Evolutionary conservation across 1,139 yeast genomes (phyloP).

Genomic region (Saccharomyces hybrid): DNA sequence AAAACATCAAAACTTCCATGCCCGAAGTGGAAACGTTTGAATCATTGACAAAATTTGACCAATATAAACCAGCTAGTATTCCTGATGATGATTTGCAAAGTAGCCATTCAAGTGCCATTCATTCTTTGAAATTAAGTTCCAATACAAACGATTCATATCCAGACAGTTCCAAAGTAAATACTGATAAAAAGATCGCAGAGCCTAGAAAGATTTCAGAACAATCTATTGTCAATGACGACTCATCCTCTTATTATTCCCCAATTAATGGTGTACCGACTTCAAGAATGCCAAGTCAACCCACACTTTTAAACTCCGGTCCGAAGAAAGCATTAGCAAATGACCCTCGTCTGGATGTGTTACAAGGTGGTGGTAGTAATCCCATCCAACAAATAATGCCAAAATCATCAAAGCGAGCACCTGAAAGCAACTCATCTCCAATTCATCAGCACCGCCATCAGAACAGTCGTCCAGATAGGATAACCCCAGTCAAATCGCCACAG

Average conservation of each 20-base stretch:
- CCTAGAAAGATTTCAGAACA: not conserved
- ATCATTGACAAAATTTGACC: conserved; percentile 26
- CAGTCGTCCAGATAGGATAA: not conserved
- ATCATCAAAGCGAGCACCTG: not conserved
- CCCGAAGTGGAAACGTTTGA: conserved; percentile 18
- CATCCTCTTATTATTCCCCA: not conserved
- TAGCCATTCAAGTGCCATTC: conserved; percentile 17
- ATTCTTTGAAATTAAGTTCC: conserved; percentile 15
- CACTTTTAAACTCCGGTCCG: not conserved
- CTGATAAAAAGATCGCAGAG: not conserved
- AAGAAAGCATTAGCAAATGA: not conserved
- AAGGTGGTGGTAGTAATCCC: not conserved
- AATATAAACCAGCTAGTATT: conserved; percentile 19
- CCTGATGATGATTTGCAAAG: conserved; percentile 12
- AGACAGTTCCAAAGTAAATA: conserved; percentile 2
- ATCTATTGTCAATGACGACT: not conserved
- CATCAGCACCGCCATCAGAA: not conserved
- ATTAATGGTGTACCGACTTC: not conserved
- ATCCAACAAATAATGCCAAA: not conserved
- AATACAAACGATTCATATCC: conserved; percentile 7
- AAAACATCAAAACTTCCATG: conserved; percentile 11
- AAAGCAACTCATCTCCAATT: not conserved
- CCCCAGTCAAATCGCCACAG: not conserved
- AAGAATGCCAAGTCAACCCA: not conserved
- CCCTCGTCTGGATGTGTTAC: not conserved